Base-by-base conservation (phyloP, 305 asterid species). In the Solanum aculeatissimum region DNA sequence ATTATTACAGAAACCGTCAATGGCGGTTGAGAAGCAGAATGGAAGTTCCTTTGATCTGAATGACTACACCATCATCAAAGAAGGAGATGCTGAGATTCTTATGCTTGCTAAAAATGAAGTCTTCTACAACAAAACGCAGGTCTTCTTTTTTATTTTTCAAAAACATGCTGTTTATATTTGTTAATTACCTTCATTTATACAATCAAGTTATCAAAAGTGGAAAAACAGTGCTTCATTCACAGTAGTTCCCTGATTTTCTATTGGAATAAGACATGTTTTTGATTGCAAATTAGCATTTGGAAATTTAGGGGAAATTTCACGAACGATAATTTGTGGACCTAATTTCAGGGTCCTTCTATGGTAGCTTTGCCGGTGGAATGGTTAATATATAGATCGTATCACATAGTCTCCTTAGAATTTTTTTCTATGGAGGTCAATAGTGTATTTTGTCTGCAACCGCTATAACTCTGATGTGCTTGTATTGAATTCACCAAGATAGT, bases 81-180 rank as follows among this genome's bases (percentile, higher is more conserved):
- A 97, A 88, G 99, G 98, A 62, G 97, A 97, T 86, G 98, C 98
- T 58, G 98, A 95, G 94, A 94, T 97, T 85, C 86, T 97, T 55
- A 95, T 95, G 99, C 98, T 91, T 89, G 88, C 94, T 53, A 92
- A 93, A 72, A 97, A 97, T 84, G 91, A 89, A 92, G 99, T 95
- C 85, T 97, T 97, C 85, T 97, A 86, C 87, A 97, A 97, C 89
- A 95, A 93, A 84, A 89, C 98, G 16, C 99, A 97, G 98, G 98
- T 97, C 57, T 62, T 81, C 35, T 29, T 49, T 42, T 68, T 79
- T 11, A 1, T 78, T 78, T 14, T 6, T 15, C 43, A 35, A 14
- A 63, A 27, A 13, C 57, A 15, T 18, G 42, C 4, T 63, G 40
- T 65, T 66, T 66, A 6, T 15, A 14, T 65, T 62, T 32, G n/a